Evolutionary conservation across 371 early-diverging fungal genomes (phyloP).

Genomic region (Mortierella sp.): DNA sequence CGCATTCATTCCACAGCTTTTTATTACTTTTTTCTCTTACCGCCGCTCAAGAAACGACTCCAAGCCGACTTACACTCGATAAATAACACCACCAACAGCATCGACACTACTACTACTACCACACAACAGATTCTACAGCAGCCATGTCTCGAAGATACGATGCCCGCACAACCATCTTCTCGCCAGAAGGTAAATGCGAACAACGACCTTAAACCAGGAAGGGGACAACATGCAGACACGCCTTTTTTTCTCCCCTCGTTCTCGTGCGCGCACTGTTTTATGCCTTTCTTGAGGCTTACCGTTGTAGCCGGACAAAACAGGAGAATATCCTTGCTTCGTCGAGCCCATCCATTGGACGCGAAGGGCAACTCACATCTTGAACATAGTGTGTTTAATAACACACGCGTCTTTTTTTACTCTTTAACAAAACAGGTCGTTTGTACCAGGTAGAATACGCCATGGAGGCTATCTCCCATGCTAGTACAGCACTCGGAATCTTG

Average conservation of each 20-base stretch:
- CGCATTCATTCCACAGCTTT: neutral
- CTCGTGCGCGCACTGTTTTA: too few species aligned
- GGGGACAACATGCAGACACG: neutral
- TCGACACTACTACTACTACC: neutral
- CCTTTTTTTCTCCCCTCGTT: too few species aligned
- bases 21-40: neutral
- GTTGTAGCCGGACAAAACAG: neutral
- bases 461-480: constrained; percentile 99
- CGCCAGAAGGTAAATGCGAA: constrained; percentile 91
- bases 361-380: neutral
- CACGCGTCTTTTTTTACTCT: neutral
- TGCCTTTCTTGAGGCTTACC: neutral
- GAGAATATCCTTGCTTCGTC: neutral
- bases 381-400: neutral
- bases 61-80: neutral
- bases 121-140: constrained; percentile 3
- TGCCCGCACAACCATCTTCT: constrained; percentile 98
- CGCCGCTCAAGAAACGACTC: neutral
- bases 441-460: constrained; percentile 99
- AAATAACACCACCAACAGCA: neutral
- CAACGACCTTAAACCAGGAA: neutral
- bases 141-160: constrained; percentile 97
- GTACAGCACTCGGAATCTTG: constrained; percentile 96
- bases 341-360: neutral
- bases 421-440: constrained; percentile 87